Base-by-base conservation (phyloP, 352 stramenopile species). In the Pythium sukuiense region DNA sequence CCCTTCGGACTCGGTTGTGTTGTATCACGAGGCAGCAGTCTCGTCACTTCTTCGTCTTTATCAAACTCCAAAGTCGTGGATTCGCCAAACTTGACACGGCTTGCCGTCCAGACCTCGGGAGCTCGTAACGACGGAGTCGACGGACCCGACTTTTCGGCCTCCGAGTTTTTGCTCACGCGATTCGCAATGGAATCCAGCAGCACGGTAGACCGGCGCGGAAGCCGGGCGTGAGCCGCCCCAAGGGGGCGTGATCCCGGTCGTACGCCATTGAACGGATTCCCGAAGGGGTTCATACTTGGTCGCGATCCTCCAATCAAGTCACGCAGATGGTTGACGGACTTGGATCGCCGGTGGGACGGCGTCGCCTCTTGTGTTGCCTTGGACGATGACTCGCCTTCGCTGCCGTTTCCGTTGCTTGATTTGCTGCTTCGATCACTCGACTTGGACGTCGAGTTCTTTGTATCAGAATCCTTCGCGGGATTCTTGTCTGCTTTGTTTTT, bases 271-370 rank as follows among this genome's bases (percentile, higher is more conserved):
- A 68, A 13, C 12, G 33, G 55, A 24, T 45, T 69, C 14, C 66
- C 60, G 46, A 74, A 53, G 20, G 62, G 37, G 12, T 74, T 29
- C 20, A 26, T 48, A 13, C 37, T 55, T n/a, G 59, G 14, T 9
- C 56, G 54, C 9, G 63, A 18, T 24, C 50, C 79, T 81, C 80
- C 73, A 65, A 92, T 77, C 18, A 92, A 62, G 37, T 81, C 74
- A 1, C 68, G 76, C 59, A 92, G 60, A 69, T 92, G 84, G 13
- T 66, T 75, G 6, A 55, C 80, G 20, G 83, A 90, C 33, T 92
- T 92, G 37, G 83, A 92, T 45, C 67, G 69, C 18, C 73, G 64
- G 1, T 58, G 37, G 14, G 13, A 11, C 18, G n/a, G n/a, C 13
- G 29, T 27, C 27, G 24, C 37, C 3, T 30, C 48, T 12, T 33